Evolutionary conservation across 2,329 filamentous ascomycete species (phyloP), one percentile per base, ranked within the genome.

Genomic region (Alternaria ventricosa): DNA sequence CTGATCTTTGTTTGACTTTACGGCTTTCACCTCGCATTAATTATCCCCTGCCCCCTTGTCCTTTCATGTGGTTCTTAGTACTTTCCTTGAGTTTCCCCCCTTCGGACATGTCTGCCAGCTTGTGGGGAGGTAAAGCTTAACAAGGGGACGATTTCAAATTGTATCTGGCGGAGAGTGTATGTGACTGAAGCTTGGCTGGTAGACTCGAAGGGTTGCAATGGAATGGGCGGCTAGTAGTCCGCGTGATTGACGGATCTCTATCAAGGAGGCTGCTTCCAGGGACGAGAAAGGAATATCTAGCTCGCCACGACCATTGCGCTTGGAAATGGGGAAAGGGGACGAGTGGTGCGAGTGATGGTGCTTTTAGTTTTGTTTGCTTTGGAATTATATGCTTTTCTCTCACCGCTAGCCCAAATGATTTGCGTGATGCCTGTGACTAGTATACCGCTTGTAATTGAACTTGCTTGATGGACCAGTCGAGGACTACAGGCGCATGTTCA

Each of bases 51-150:
- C 56, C 70, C 75, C 70, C 56, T 71, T 70, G 67, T 76, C 69
- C 73, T 75, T 64, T 71, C 65, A 60, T 61, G 43, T 57, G 57
- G 72, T 72, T 68, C 63, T 61, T 72, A 62, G 55, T 65, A 63
- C 69, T 74, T 75, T 71, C 74, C 67, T 75, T 72, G 70, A 71
- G 72, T 76, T 75, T 73, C 68, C 71, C 74, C 67, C 74, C 74
- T 77, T 75, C 75, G 69, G 73, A 75, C 67, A 75, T 79, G 78
- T 80, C 76, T 79, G 71, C 74, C 78, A 77, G 78, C 78, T 76
- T 76, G 75, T 80, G 78, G 78, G 78, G 78, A 80, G 73, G 78
- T 79, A 71, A 74, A 72, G 73, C 68, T 75, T 63, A 68, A 65
- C 61, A 61, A 76, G 78, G 78, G 78, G 78, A 78, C 70, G 77